Percentiles rank a stretch among this genome's conserved stretches.
phyloP scores from a whole-genome alignment of 192 early-diverging fungal genomes.

The Gryganskiella cystojenkinii region DNA sequence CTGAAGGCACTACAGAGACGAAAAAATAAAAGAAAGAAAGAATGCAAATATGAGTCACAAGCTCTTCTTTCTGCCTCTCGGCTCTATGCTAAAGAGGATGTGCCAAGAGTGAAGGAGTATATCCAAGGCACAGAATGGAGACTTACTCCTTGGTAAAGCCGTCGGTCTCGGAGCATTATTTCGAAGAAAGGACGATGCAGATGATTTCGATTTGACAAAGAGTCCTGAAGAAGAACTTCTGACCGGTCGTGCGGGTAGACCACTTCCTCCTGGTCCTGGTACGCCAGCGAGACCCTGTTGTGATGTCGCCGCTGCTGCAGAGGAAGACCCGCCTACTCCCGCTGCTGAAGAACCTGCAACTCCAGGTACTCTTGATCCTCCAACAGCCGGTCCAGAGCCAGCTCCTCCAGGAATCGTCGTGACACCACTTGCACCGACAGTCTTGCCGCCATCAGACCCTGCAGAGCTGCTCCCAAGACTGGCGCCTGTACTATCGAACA shows the following conservation, averaged over 20 bases:
- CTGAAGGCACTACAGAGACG: constrained; percentile 18
- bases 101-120: no score
- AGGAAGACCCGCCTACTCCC: no score
- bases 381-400: neutral
- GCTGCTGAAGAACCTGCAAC: neutral
- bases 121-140: no score
- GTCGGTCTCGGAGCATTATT: constrained; percentile 45
- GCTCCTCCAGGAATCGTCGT: neutral
- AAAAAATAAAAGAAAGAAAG: neutral
- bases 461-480: no score
- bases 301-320: neutral
- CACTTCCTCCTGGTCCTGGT: neutral
- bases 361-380: neutral
- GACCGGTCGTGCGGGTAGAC: constrained; percentile 25
- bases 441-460: neutral
- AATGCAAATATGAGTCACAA: no score
- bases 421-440: no score
- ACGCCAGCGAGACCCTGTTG: neutral
- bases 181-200: constrained; percentile 32
- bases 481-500: no score
- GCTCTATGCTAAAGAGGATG: no score
- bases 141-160: constrained; percentile 39
- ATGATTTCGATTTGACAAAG: constrained; percentile 32
- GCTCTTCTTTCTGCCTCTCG: no score
- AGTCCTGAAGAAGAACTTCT: constrained; percentile 28